Evolutionary conservation across 1,284 basidiomycete species (phyloP), one percentile per base, ranked within the genome.

Genomic region (Ustilago loliicola): DNA sequence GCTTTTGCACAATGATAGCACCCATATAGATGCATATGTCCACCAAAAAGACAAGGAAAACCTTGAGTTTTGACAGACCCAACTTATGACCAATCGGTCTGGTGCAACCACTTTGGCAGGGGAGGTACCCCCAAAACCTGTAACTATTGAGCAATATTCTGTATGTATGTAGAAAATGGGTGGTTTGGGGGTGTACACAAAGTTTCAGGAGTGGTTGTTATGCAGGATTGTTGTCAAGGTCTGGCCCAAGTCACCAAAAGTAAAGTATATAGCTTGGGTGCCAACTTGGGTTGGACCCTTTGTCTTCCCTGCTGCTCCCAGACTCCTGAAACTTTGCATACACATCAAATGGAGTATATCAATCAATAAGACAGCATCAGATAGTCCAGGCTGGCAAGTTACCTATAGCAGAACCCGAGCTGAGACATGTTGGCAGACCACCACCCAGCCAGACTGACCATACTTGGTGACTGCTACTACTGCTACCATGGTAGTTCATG

Each of bases 111-210:
- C 45, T 47, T 42, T 47, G 45, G 45, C 45, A 23, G 45, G 21
- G 45, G 45, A 47, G 45, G 45, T 47, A 47, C 45, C 45, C 45
- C 8, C 21, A 47, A 47, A 23, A 47, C 45, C 45, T 47, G 45
- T 47, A 47, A 47, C 45, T n/a, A 11, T 47, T 40, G 38, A 40
- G 38, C 38, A 2, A 40, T 40, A 40, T 40, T 40, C 13, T 40
- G 38, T 40, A 40, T 5, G 5, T 40, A 40, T 40, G 38, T 40
- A 40, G 38, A 4, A 13, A 40, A 40, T 40, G 15, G 38, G 38
- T 40, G 38, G 38, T 40, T 40, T 40, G 17, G 38, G 38, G 38
- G 2, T 34, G 42, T 45, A n/a, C n/a, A 21, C 42, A n/a, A 45
- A 45, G 42, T 45, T 45, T 45, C 42, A 45, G 42, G 42, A 19